Base-by-base conservation (phyloP, 106 monocot genomes). In the Allium cepa region DNA sequence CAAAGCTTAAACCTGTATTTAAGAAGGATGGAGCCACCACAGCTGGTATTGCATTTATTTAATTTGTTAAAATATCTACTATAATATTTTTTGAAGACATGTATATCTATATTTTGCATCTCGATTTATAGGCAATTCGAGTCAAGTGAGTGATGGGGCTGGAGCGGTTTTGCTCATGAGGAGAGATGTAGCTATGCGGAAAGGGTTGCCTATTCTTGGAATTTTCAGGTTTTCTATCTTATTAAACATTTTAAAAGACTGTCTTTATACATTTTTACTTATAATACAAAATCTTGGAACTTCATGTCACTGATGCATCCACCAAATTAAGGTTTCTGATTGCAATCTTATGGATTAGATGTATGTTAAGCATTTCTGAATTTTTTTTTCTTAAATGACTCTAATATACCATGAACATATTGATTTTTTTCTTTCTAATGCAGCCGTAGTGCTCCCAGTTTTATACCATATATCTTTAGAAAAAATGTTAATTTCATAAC, bases 121-220 rank as follows among this genome's bases (percentile, higher is more conserved):
- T 55, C 15, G 3, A 55, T 5, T 36, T 36, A 36, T 55, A 55
- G 53, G 53, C 53, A 55, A 55, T 55, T 55, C 53, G 7, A 55
- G 53, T 55, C 99, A 99, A 81, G 83, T 99, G 16, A 99, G 87
- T 74, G 99, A 99, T 87, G 99, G 99, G 73, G 99, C 99, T 66
- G 99, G 90, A 75, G 99, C 93, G 72, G 99, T 99, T 17, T 93
- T 99, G 56, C 82, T 97, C 8, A 99, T 93, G 99, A 90, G 81
- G 79, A 90, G 93, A 72, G 82, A 83, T 72, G 69, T 86, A 55
- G 99, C 99, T 13, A 27, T 85, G 67, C 69, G 74, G 62, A 99
- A 93, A 74, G 90, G 87, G 12, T 72, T 99, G 26, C 99, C 99
- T 13, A 83, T 99, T 62, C 79, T 93, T 68, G 92, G 99, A 53